phyloP scores from a whole-genome alignment of 1,139 yeast genomes.

The Debaryomyces udenii region DNA sequence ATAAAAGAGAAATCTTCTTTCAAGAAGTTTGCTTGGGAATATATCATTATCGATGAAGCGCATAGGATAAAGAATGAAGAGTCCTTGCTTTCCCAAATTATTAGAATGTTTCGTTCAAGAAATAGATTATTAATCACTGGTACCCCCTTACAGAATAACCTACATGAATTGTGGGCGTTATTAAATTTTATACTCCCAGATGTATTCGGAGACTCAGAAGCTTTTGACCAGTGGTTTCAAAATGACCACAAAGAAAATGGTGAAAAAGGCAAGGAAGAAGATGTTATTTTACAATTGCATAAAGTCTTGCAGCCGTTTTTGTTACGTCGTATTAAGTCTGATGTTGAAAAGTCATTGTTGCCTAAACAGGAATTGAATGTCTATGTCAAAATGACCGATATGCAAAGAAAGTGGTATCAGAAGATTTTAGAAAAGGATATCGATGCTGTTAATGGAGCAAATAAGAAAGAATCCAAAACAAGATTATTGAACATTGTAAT shows the following conservation, averaged over 20 bases:
- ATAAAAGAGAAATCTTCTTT: conserved; percentile 70
- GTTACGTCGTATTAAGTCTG: conserved; percentile 74
- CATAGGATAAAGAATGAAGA: conserved; percentile 82
- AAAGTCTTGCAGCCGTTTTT: conserved; percentile 81
- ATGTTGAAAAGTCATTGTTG: conserved; percentile 73
- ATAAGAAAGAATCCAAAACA: conserved; percentile 73
- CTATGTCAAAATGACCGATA: conserved; percentile 72
- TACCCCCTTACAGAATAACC: conserved; percentile 77
- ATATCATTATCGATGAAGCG: conserved; percentile 78
- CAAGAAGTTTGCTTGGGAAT: conserved; percentile 71
- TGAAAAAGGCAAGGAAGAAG: conserved; percentile 35
- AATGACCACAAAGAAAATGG: conserved; percentile 31
- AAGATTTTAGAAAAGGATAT: conserved; percentile 76
- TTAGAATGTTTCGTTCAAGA: conserved; percentile 69
- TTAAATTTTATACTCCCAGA: conserved; percentile 76
- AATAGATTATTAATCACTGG: conserved; percentile 77
- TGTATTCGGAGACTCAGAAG: conserved; percentile 72
- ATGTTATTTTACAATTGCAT: conserved; percentile 83
- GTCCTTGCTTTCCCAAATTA: conserved; percentile 71
- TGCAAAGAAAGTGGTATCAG: conserved; percentile 80
- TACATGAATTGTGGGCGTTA: conserved; percentile 81
- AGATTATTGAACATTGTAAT: conserved; percentile 75
- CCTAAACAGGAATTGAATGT: conserved; percentile 77
- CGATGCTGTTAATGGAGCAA: conserved; percentile 82
- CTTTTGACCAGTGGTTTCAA: conserved; percentile 75